These are phyloP conservation scores for Aureobasidium pullulans DNA, from an alignment of 2,329 filamentous ascomycete species.

Conservation along the genomic window DNA sequence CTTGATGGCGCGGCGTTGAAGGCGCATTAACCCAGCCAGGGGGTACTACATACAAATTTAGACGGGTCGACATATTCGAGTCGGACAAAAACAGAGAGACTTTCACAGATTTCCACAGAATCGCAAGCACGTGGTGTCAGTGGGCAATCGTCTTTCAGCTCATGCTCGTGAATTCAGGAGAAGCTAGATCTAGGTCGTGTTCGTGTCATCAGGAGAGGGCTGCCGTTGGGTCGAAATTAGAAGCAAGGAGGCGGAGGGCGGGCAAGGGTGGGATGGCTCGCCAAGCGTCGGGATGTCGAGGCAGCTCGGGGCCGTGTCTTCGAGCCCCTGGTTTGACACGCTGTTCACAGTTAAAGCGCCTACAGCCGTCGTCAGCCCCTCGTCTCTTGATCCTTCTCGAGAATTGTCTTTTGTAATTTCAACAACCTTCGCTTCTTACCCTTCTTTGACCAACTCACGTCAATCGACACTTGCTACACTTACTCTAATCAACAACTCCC, in stretches of 20 bases:
- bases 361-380: constrained; percentile 8
- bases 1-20: constrained; percentile 12
- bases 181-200: neutral
- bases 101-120: neutral
- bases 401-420: constrained; percentile 3
- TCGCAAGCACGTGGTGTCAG: neutral
- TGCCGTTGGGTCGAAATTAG: constrained; percentile 8
- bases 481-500: constrained; percentile 4
- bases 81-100: neutral
- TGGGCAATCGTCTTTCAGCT: neutral
- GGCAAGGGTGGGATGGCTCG: neutral
- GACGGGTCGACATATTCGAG: neutral
- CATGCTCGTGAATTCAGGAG: neutral
- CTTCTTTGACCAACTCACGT: neutral
- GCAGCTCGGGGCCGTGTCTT: neutral
- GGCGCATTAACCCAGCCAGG: constrained; percentile 2
- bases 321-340: neutral
- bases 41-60: constrained; percentile 11
- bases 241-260: neutral
- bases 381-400: neutral
- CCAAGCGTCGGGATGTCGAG: neutral
- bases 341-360: constrained; percentile 3
- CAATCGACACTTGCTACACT: neutral
- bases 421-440: neutral
- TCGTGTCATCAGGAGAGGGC: constrained; percentile 8